phyloP scores from a whole-genome alignment of 148 eudicot species.

The Vaccinium macrocarpon region DNA sequence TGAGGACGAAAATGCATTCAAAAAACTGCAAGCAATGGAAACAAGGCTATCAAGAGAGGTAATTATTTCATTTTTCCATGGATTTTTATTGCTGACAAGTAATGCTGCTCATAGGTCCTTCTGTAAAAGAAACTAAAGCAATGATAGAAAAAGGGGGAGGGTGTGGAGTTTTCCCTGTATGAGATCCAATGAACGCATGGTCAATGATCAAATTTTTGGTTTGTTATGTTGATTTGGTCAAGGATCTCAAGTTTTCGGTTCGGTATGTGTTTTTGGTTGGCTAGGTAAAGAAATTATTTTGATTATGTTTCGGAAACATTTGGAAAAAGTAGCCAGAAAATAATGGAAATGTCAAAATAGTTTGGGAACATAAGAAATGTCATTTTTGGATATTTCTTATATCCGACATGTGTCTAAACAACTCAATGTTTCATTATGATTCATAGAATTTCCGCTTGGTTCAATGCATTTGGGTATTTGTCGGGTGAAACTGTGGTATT shows the following conservation, averaged over 20 bases:
- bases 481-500: not conserved
- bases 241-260: not conserved
- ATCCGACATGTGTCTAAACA: not conserved
- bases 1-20: constrained; percentile 83
- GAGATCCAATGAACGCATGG: not conserved
- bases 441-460: not conserved
- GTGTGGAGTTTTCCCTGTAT: not conserved
- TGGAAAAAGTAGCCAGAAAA: not conserved
- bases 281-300: not conserved
- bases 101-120: not conserved
- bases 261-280: not conserved
- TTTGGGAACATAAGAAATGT: not conserved
- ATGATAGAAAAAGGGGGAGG: not conserved
- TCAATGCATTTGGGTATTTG: not conserved
- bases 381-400: not conserved
- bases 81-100: not conserved
- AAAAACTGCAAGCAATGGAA: constrained; percentile 71
- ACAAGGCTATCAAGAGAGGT: constrained; percentile 77
- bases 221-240: not conserved
- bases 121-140: not conserved
- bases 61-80: not conserved
- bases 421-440: not conserved
- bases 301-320: not conserved
- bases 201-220: not conserved
- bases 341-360: not conserved